phyloP scores from a whole-genome alignment of 306 rosid genomes.

The Quercus robur region DNA sequence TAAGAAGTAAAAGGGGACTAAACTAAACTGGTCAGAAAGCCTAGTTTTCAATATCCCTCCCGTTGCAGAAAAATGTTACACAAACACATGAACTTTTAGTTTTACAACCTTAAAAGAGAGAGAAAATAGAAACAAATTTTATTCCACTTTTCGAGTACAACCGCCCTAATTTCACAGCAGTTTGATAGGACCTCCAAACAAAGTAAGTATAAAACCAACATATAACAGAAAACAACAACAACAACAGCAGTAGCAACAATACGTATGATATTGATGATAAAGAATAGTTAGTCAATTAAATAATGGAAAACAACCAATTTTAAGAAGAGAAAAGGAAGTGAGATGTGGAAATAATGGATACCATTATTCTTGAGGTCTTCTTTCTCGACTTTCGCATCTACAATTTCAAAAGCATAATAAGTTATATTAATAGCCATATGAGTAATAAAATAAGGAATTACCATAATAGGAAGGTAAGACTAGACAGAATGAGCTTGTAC shows the following conservation, averaged over 20 bases:
- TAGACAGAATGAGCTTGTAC: background rate
- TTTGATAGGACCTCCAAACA: background rate
- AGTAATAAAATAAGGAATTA: background rate
- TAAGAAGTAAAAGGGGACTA: background rate
- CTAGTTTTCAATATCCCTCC: background rate
- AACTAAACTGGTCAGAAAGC: background rate
- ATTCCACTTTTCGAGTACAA: background rate
- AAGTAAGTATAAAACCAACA: background rate
- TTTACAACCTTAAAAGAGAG: background rate
- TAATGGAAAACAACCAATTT: background rate
- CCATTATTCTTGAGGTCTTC: conserved; percentile 74
- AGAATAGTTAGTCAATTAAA: background rate
- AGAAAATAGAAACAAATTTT: too few relatives aligned
- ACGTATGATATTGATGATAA: background rate
- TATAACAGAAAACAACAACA: background rate
- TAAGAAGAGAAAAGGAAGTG: conserved; percentile 16
- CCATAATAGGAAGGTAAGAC: background rate
- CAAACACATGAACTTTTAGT: background rate
- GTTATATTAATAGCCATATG: conserved; percentile 11
- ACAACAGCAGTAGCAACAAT: background rate
- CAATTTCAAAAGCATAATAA: conserved; percentile 27
- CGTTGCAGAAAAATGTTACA: background rate
- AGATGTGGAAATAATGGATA: conserved; percentile 21
- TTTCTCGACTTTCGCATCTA: conserved; percentile 73
- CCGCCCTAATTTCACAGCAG: background rate